Percentiles rank a stretch among this genome's conserved stretches.
phyloP scores from a whole-genome alignment of 2,329 filamentous ascomycete species.

The Colletotrichum liriopes region DNA sequence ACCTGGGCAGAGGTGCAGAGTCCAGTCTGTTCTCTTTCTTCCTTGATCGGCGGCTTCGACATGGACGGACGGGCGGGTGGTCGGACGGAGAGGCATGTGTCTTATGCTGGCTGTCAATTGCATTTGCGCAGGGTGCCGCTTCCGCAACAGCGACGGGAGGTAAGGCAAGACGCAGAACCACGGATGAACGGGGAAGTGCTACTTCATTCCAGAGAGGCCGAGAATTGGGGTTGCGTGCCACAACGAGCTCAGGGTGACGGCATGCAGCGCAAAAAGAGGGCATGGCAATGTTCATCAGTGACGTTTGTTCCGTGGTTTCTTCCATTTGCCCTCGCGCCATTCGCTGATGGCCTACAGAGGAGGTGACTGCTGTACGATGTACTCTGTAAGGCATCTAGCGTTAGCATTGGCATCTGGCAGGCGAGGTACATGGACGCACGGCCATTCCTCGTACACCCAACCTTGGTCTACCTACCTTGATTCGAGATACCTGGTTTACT shows the following conservation, averaged over 20 bases:
- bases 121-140: constrained; percentile 8
- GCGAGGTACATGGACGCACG: background rate
- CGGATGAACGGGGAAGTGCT: constrained; percentile 10
- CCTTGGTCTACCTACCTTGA: background rate
- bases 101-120: constrained; percentile 23
- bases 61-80: constrained; percentile 17
- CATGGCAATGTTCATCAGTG: constrained; percentile 11
- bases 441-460: background rate
- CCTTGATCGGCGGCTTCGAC: constrained; percentile 7
- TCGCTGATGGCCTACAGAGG: background rate
- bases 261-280: constrained; percentile 12
- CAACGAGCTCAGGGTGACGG: constrained; percentile 27
- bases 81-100: constrained; percentile 5
- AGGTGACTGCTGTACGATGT: background rate
- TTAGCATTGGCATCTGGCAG: background rate
- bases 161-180: background rate
- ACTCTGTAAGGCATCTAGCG: background rate
- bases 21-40: constrained; percentile 25
- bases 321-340: background rate
- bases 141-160: background rate
- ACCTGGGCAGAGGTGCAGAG: constrained; percentile 6
- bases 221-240: background rate
- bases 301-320: constrained; percentile 1
- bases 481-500: background rate
- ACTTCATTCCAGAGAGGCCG: constrained; percentile 18